Percentiles rank a stretch among this genome's conserved stretches.
Evolutionary conservation across 768 basidiomycete species (phyloP).

Genomic region (Termitomyces sp.): DNA sequence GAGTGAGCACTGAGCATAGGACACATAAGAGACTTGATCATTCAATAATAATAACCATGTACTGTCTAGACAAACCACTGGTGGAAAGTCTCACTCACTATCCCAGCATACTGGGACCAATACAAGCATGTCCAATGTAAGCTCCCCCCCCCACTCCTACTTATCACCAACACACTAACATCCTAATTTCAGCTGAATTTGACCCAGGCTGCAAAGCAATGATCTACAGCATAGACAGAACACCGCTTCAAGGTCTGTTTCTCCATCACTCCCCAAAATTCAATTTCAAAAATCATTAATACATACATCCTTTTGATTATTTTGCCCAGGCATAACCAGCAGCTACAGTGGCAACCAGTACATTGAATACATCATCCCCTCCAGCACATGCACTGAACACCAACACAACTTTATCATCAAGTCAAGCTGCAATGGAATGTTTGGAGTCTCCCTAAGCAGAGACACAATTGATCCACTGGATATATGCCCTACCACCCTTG

Average conservation of each 20-base stretch:
- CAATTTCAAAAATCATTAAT: conserved; percentile 1
- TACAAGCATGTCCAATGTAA: conserved; percentile 88
- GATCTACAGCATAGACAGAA: conserved; percentile 78
- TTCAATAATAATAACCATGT: no score
- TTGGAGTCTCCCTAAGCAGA: conserved; percentile 79
- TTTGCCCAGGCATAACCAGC: conserved; percentile 83
- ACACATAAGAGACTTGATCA: not conserved
- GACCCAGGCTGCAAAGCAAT: conserved; percentile 96
- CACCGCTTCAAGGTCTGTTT: conserved; percentile 66
- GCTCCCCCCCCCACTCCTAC: conserved; percentile 18
- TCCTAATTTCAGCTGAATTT: conserved; percentile 64
- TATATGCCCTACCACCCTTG: conserved; percentile 34
- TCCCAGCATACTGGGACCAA: conserved; percentile 74
- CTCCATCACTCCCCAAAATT: not conserved
- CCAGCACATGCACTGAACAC: conserved; percentile 59
- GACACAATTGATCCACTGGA: conserved; percentile 86
- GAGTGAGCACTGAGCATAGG: not conserved
- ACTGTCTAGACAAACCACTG: conserved; percentile 86
- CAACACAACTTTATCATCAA: conserved; percentile 70
- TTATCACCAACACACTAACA: no score
- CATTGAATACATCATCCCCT: conserved; percentile 91
- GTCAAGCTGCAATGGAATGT: conserved; percentile 93
- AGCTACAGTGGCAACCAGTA: conserved; percentile 82
- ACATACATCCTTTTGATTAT: not conserved
- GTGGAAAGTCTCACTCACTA: conserved; percentile 83